Evolutionary conservation across 495 filamentous ascomycete species (phyloP).

Genomic region (Melanomma pulvis-pyrius): DNA sequence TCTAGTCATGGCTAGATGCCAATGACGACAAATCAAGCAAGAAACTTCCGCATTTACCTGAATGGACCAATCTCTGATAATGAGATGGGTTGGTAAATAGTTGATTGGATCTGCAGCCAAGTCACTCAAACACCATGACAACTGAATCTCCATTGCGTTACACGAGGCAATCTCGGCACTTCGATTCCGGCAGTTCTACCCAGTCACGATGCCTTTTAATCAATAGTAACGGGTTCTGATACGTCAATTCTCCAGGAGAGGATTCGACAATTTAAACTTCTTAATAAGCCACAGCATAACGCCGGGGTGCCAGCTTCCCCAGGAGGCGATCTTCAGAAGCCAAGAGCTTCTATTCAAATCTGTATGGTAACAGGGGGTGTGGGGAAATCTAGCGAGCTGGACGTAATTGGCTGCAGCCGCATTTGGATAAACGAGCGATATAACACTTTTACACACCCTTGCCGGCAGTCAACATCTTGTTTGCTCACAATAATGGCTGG

Average conservation of each 20-base stretch:
- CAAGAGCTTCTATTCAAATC: background rate
- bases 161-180: background rate
- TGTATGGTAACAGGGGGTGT: background rate
- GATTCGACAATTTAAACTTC: background rate
- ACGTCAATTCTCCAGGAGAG: background rate
- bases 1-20: too few relatives aligned
- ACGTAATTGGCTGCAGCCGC: background rate
- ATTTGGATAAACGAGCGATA: background rate
- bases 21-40: too few relatives aligned
- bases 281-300: background rate
- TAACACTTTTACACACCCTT: background rate
- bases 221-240: background rate
- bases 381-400: background rate
- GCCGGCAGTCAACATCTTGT: background rate
- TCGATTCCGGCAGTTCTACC: background rate
- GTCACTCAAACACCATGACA: background rate
- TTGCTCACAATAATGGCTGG: background rate
- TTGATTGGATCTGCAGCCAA: background rate
- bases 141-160: background rate
- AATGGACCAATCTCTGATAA: too few relatives aligned
- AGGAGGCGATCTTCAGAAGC: background rate
- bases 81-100: background rate
- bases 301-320: background rate
- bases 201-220: background rate
- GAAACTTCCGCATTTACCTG: too few relatives aligned